Conservation (phyloP, 495 filamentous ascomycete genomes). For the Hypomontagnella submonticulosa region DNA sequence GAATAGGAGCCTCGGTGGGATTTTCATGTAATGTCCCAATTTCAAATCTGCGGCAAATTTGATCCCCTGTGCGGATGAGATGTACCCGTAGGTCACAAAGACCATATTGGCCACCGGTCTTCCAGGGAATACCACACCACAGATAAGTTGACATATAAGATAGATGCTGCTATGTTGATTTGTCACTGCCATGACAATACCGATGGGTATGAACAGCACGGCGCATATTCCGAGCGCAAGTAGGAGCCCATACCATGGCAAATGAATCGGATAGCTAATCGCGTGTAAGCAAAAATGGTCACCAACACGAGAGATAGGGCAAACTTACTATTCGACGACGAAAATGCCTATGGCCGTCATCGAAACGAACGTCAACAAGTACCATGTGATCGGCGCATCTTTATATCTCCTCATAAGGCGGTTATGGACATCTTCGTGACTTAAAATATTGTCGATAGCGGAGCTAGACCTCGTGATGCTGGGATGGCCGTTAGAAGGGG, state of each 20-base stretch:
- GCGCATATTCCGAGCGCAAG: conserved; percentile 78
- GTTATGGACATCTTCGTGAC: conserved; percentile 79
- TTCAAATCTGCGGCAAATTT: conserved; percentile 90
- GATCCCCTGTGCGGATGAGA: conserved; percentile 83
- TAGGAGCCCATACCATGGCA: conserved; percentile 81
- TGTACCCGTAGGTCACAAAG: conserved; percentile 86
- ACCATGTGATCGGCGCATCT: conserved; percentile 83
- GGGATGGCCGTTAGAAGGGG: conserved; percentile 10
- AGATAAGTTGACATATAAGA: conserved; percentile 84
- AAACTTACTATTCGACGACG: conserved; percentile 78
- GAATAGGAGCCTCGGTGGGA: conserved; percentile 84
- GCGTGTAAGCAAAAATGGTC: conserved; percentile 26
- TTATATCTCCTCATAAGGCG: conserved; percentile 78
- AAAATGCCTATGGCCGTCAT: conserved; percentile 83
- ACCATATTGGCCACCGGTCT: conserved; percentile 89
- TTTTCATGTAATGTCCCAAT: conserved; percentile 93
- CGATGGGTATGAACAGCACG: conserved; percentile 80
- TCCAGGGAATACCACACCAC: conserved; percentile 80
- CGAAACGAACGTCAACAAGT: conserved; percentile 71
- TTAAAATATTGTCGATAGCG: conserved; percentile 67
- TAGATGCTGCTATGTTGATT: conserved; percentile 86
- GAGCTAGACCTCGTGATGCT: conserved; percentile 49
- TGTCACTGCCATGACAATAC: conserved; percentile 86
- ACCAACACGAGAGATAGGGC: neutral
- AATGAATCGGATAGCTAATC: conserved; percentile 74